Conservation (phyloP, 2,329 filamentous ascomycete genomes). For the Cercospora berteroae region DNA sequence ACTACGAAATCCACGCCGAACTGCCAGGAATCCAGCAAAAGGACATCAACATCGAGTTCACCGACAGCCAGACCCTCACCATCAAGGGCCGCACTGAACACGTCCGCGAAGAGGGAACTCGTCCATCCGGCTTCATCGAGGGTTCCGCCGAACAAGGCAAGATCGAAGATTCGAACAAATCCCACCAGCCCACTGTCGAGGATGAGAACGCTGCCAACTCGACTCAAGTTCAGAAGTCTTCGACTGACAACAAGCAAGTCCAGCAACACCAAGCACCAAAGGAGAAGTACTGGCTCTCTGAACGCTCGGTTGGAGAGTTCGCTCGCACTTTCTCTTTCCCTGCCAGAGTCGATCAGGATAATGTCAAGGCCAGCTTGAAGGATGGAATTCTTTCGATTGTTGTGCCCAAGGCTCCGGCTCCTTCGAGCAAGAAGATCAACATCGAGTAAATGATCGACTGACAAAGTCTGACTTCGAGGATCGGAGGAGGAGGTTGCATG, state of each 20-base stretch:
- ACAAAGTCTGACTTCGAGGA: neutral
- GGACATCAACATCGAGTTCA: conserved; percentile 74
- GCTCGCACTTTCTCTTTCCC: conserved; percentile 60
- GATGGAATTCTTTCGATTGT: conserved; percentile 58
- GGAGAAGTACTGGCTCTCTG: conserved; percentile 66
- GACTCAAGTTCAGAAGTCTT: conserved; percentile 25
- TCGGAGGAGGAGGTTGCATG: neutral
- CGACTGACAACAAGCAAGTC: conserved; percentile 38
- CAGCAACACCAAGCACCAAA: conserved; percentile 14
- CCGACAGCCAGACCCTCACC: conserved; percentile 69
- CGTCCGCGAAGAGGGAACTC: conserved; percentile 56
- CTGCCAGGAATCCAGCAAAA: conserved; percentile 73
- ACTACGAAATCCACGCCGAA: conserved; percentile 77
- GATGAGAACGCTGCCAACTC: conserved; percentile 49
- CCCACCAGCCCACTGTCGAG: conserved; percentile 63
- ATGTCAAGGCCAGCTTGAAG: conserved; percentile 60
- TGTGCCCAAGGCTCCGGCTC: conserved; percentile 56
- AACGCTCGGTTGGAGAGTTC: conserved; percentile 60
- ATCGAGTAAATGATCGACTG: conserved; percentile 48
- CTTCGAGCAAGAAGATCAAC: conserved; percentile 52
- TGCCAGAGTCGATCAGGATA: conserved; percentile 56
- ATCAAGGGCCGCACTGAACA: conserved; percentile 70
- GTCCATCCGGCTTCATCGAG: conserved; percentile 49
- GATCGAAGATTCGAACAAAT: conserved; percentile 33
- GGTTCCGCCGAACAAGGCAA: conserved; percentile 27